Percentiles rank a stretch among this genome's conserved stretches.
Evolutionary conservation across 768 basidiomycete genomes (phyloP).

Genomic region (Solioccasus polychromus): DNA sequence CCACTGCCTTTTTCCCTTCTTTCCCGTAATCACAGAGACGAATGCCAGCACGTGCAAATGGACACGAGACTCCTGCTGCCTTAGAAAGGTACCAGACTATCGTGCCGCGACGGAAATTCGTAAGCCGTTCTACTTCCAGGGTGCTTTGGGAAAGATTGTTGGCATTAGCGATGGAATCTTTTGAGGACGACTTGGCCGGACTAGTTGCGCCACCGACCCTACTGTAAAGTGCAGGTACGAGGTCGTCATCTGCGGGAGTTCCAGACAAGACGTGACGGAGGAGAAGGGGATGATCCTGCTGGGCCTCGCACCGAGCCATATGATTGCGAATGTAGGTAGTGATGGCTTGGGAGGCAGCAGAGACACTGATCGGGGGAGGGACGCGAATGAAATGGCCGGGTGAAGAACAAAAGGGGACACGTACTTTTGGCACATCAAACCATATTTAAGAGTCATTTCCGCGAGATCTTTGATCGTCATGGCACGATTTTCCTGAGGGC

Average conservation of each 20-base stretch:
- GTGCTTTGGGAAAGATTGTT: slow-evolving; percentile 14
- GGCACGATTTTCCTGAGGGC: slow-evolving; percentile 75
- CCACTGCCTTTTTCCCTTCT: slow-evolving; percentile 36
- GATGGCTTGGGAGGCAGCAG: slow-evolving; percentile 78
- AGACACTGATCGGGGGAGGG: slow-evolving; percentile 44
- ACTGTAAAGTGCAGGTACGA: slow-evolving; percentile 68
- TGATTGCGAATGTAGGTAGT: slow-evolving; percentile 80
- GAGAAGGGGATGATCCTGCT: slow-evolving; percentile 72
- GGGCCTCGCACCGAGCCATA: slow-evolving; percentile 63
- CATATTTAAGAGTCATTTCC: slow-evolving; percentile 61
- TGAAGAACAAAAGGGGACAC: slow-evolving; percentile 26
- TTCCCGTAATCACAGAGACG: slow-evolving; percentile 65
- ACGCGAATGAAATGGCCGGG: slow-evolving; percentile 3
- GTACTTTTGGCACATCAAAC: slow-evolving; percentile 75
- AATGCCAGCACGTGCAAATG: slow-evolving; percentile 72
- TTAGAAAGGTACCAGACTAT: slow-evolving; percentile 79
- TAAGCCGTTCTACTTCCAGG: slow-evolving; percentile 39
- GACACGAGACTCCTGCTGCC: slow-evolving; percentile 72
- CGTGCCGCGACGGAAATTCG: slow-evolving; percentile 77
- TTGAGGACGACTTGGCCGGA: slow-evolving; percentile 28
- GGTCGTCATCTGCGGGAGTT: slow-evolving; percentile 68
- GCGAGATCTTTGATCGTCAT: slow-evolving; percentile 87
- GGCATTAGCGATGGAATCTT: slow-evolving; percentile 23
- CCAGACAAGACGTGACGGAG: slow-evolving; percentile 72
- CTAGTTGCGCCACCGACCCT: slow-evolving; percentile 63